Conservation (phyloP, 2,329 filamentous ascomycete genomes). For the Trichoderma koningii region DNA sequence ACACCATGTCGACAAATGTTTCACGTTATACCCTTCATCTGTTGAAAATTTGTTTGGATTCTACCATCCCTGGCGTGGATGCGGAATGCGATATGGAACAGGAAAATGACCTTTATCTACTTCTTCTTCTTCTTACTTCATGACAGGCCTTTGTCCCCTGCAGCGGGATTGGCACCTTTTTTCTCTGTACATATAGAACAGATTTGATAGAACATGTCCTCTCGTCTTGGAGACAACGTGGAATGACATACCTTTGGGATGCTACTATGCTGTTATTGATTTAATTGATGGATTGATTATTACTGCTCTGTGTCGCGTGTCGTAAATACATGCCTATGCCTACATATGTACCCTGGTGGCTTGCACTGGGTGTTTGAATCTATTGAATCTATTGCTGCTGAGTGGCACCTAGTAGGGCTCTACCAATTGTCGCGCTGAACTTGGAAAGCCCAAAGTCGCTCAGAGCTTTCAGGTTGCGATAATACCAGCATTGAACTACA, state of each 20-base stretch:
- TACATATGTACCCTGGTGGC: too few species aligned
- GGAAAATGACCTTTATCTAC: conserved; percentile 10
- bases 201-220: conserved; percentile 24
- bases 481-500: too few species aligned
- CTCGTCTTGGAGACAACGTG: conserved; percentile 26
- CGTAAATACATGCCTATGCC: too few species aligned
- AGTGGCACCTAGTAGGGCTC: too few species aligned
- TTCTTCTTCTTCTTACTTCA: not conserved
- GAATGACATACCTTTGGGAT: conserved; percentile 25
- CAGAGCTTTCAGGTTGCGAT: too few species aligned
- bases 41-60: conserved; percentile 21
- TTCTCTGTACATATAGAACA: conserved; percentile 28
- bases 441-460: too few species aligned
- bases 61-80: conserved; percentile 27
- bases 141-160: not conserved
- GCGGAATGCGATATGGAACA: conserved; percentile 24
- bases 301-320: too few species aligned
- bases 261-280: not conserved
- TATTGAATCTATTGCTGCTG: too few species aligned
- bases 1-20: not conserved
- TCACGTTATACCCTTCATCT: conserved; percentile 26
- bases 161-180: conserved; percentile 2
- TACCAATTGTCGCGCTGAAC: too few species aligned
- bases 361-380: too few species aligned
- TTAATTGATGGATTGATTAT: not conserved